Evolutionary conservation across 192 early-diverging fungal species (phyloP).

Genomic region (Piromyces finnis): DNA sequence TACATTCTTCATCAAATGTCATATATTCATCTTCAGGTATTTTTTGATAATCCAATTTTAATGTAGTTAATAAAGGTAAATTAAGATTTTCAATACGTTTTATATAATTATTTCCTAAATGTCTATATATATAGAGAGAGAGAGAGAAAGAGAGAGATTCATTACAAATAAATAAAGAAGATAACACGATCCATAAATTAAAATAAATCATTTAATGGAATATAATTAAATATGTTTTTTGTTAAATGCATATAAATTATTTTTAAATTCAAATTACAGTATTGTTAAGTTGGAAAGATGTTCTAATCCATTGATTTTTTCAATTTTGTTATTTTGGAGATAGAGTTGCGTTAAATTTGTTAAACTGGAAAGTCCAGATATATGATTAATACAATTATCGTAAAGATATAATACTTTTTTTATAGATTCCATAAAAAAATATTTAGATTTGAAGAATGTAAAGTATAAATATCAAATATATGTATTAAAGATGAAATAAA

Average conservation of each 20-base stretch:
- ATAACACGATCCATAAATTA: too few species aligned
- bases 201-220: too few species aligned
- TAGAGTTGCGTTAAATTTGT: conserved; percentile 15
- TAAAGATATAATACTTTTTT: conserved; percentile 24
- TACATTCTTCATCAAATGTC: conserved; percentile 13
- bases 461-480: too few species aligned
- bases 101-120: conserved; percentile 23
- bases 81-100: conserved; percentile 6
- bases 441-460: too few species aligned
- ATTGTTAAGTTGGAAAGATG: conserved; percentile 9
- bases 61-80: conserved; percentile 14
- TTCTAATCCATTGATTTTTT: conserved; percentile 17
- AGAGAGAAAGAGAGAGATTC: too few species aligned
- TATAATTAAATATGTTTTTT: too few species aligned
- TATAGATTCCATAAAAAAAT: too few species aligned
- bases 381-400: conserved; percentile 23
- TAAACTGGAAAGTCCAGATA: conserved; percentile 15
- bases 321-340: conserved; percentile 28
- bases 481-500: too few species aligned
- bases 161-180: too few species aligned
- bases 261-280: too few species aligned
- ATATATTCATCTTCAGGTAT: conserved; percentile 3
- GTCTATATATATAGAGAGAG: too few species aligned
- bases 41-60: conserved; percentile 28
- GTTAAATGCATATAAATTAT: too few species aligned